Evolutionary conservation across 768 basidiomycete species (phyloP).

Genomic region (Hygrophorus russula): DNA sequence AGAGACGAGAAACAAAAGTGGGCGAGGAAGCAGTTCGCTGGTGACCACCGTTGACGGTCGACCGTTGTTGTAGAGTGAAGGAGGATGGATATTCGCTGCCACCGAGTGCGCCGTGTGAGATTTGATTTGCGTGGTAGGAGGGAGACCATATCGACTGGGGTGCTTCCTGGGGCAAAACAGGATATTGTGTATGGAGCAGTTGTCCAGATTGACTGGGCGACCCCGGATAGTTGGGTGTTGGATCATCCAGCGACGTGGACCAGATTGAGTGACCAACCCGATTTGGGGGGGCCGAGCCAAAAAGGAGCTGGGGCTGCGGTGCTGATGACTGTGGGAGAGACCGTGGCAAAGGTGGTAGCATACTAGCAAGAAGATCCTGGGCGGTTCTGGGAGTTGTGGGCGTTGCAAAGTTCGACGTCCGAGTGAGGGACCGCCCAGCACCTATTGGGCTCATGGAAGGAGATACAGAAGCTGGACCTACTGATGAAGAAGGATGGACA

Average conservation of each 20-base stretch:
- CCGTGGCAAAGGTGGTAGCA: constrained; percentile 29
- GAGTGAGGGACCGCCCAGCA: constrained; percentile 21
- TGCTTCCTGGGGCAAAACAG: constrained; percentile 15
- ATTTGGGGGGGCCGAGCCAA: constrained; percentile 37
- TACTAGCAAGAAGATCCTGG: constrained; percentile 51
- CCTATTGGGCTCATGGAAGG: constrained; percentile 21
- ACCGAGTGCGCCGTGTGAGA: constrained; percentile 18
- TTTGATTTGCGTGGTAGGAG: constrained; percentile 19
- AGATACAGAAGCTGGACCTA: constrained; percentile 22
- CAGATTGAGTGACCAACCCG: constrained; percentile 50
- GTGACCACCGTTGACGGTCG: constrained; percentile 9
- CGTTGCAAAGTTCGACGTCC: constrained; percentile 12
- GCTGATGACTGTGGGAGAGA: constrained; percentile 19
- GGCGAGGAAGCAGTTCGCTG: constrained; percentile 20
- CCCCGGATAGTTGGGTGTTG: constrained; percentile 22
- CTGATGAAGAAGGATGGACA: constrained; percentile 20
- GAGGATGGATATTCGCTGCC: constrained; percentile 11
- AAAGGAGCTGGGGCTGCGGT: constrained; percentile 34
- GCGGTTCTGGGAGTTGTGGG: constrained; percentile 43
- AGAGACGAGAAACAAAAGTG: constrained; percentile 12
- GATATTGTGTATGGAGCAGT: constrained; percentile 18
- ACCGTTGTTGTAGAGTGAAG: constrained; percentile 12
- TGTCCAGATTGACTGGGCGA: constrained; percentile 16
- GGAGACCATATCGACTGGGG: constrained; percentile 27
- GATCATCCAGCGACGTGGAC: constrained; percentile 48